Percentiles rank a stretch among this genome's conserved stretches.
Conservation (phyloP, 345 rosid species). For the Murraya koenigii region DNA sequence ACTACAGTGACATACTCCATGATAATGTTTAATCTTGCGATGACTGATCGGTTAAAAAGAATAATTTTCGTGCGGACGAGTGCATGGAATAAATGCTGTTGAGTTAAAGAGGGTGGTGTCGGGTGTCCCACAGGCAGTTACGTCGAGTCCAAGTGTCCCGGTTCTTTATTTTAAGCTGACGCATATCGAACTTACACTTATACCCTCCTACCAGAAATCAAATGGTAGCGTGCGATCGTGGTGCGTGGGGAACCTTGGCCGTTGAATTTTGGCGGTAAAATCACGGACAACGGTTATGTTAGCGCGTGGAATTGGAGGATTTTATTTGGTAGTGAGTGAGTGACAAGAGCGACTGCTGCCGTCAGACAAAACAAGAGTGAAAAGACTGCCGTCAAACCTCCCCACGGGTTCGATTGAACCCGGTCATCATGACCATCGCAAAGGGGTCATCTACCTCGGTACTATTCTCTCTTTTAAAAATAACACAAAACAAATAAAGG, state of each 20-base stretch:
- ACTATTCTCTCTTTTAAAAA: no score
- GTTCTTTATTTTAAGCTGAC: constrained; percentile 25
- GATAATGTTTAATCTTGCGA: neutral
- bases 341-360: constrained; percentile 5
- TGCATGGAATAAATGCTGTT: neutral
- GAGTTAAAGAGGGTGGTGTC: constrained; percentile 21
- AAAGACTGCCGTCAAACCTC: constrained; percentile 1
- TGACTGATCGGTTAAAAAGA: neutral
- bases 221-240: neutral
- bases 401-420: neutral
- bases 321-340: neutral
- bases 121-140: constrained; percentile 27
- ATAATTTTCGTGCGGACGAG: neutral
- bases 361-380: neutral
- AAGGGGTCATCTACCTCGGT: neutral
- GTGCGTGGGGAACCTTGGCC: constrained; percentile 1
- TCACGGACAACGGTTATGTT: neutral
- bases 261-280: constrained; percentile 4
- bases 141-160: constrained; percentile 37
- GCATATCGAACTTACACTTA: constrained; percentile 18
- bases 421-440: neutral
- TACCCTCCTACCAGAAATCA: constrained; percentile 25
- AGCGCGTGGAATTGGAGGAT: constrained; percentile 13
- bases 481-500: no score
- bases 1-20: neutral